Percentiles rank a stretch among this genome's conserved stretches.
Evolutionary conservation across 2,329 filamentous ascomycete species (phyloP).

Genomic region (Talaromyces verruculosus): DNA sequence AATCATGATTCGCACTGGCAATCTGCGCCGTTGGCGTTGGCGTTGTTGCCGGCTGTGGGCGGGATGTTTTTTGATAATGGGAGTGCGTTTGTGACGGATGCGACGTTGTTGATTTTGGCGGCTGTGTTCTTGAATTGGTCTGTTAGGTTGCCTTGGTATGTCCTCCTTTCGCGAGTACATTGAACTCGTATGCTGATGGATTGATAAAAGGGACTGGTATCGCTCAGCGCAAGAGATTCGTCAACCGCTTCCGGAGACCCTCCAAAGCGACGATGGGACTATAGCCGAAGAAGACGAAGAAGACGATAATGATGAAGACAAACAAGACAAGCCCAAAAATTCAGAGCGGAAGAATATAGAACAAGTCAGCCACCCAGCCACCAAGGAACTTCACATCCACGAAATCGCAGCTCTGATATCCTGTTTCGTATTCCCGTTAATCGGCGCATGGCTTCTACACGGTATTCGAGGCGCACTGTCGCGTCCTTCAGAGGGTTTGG

Average conservation of each 20-base stretch:
- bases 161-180: background rate
- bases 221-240: constrained; percentile 66
- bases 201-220: constrained; percentile 65
- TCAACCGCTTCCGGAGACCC: constrained; percentile 39
- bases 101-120: constrained; percentile 75
- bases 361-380: constrained; percentile 43
- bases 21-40: constrained; percentile 77
- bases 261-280: constrained; percentile 28
- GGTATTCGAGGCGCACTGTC: constrained; percentile 77
- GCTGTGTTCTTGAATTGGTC: constrained; percentile 91
- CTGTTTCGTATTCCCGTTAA: constrained; percentile 75
- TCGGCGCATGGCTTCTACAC: constrained; percentile 83
- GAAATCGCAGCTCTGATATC: constrained; percentile 72
- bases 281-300: constrained; percentile 26
- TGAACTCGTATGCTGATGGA: background rate
- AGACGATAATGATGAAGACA: background rate
- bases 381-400: constrained; percentile 67
- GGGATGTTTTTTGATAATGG: constrained; percentile 85
- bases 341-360: constrained; percentile 19
- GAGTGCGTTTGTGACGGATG: constrained; percentile 76
- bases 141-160: constrained; percentile 82
- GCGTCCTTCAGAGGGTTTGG: constrained; percentile 77
- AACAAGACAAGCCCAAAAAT: background rate
- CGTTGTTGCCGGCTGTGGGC: constrained; percentile 79
- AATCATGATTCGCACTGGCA: constrained; percentile 69